Evolutionary conservation across 257 asterid genomes (phyloP).

Genomic region (Penstemon davidsonii): DNA sequence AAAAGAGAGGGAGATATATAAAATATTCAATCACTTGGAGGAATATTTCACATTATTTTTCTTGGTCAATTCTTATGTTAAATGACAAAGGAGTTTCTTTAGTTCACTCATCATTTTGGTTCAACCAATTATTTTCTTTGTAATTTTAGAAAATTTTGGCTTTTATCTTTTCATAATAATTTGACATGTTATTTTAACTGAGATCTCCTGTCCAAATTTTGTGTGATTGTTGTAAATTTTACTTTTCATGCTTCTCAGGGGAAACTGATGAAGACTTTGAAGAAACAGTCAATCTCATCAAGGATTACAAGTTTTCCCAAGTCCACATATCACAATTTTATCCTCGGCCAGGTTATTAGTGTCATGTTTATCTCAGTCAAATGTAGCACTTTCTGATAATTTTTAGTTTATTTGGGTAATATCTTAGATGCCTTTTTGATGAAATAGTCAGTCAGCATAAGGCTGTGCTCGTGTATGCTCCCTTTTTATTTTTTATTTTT

Average conservation of each 20-base stretch:
- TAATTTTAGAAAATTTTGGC: neutral
- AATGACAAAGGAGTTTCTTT: neutral
- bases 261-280: slow-evolving; percentile 93
- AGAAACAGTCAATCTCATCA: slow-evolving; percentile 71
- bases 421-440: neutral
- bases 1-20: neutral
- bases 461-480: neutral
- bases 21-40: neutral
- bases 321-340: slow-evolving; percentile 94
- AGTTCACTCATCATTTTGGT: neutral
- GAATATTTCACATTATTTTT: neutral
- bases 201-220: slow-evolving; percentile 6
- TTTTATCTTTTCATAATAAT: neutral
- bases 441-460: neutral
- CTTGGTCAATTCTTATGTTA: neutral
- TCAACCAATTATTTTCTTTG: neutral
- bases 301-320: slow-evolving; percentile 80
- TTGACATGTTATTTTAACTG: slow-evolving; percentile 1
- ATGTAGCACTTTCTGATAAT: neutral
- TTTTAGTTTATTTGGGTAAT: neutral
- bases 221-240: slow-evolving; percentile 12
- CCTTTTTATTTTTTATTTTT: neutral
- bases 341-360: slow-evolving; percentile 81
- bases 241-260: slow-evolving; percentile 49
- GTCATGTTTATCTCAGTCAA: slow-evolving; percentile 9